Evolutionary conservation across 2,329 filamentous ascomycete species (phyloP).

Genomic region (Fusarium cicatricum): DNA sequence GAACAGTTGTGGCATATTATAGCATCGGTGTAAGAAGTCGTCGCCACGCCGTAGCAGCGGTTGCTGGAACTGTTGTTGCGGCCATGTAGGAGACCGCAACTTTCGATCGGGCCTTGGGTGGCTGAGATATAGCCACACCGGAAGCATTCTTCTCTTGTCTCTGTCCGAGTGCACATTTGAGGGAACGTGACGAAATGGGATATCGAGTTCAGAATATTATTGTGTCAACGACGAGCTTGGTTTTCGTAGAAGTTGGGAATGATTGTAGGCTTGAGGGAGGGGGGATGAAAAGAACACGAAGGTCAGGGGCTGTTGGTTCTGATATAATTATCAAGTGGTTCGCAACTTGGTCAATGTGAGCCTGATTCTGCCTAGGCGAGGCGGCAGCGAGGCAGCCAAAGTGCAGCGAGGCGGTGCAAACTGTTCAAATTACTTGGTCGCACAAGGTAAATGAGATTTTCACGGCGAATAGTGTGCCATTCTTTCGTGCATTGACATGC

Average conservation of each 20-base stretch:
- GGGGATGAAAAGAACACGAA: background rate
- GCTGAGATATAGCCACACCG: constrained; percentile 14
- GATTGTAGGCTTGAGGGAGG: background rate
- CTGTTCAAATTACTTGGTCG: constrained; percentile 10
- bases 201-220: background rate
- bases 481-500: too few relatives aligned
- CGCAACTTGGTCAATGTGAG: constrained; percentile 24
- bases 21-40: constrained; percentile 24
- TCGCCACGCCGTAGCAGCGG: constrained; percentile 25
- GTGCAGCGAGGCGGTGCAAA: constrained; percentile 26
- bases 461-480: too few relatives aligned
- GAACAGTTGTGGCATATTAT: constrained; percentile 14
- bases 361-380: constrained; percentile 26
- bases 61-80: constrained; percentile 12
- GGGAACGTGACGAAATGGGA: background rate
- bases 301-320: constrained; percentile 1
- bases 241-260: background rate
- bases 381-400: constrained; percentile 12
- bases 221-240: background rate
- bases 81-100: constrained; percentile 18
- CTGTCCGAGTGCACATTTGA: constrained; percentile 29
- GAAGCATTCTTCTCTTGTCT: constrained; percentile 25
- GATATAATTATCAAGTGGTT: constrained; percentile 32
- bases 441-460: constrained; percentile 7
- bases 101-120: constrained; percentile 18